Evolutionary conservation across 352 stramenopile species (phyloP).

Genomic region (Phytophthora idaei): DNA sequence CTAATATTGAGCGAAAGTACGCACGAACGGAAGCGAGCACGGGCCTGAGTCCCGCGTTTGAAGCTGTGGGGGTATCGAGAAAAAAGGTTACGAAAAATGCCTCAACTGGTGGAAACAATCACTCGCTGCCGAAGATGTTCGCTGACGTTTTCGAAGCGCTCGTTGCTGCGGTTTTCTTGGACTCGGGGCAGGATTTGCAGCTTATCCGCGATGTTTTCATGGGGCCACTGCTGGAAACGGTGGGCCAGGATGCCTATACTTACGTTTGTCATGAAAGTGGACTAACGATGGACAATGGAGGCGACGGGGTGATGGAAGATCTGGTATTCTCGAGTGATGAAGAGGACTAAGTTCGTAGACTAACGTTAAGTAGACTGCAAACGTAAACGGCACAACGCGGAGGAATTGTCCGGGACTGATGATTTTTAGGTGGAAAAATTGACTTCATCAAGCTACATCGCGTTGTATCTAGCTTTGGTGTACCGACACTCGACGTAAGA

Average conservation of each 20-base stretch:
- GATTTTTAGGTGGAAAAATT: constrained; percentile 5
- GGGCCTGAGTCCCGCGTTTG: constrained; percentile 32
- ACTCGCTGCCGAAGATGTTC: constrained; percentile 83
- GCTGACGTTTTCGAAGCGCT: constrained; percentile 89
- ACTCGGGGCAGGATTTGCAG: constrained; percentile 74
- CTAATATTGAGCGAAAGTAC: constrained; percentile 61
- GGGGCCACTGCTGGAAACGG: constrained; percentile 69
- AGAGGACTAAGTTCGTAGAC: constrained; percentile 24
- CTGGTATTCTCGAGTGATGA: constrained; percentile 48
- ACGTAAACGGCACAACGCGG: neutral
- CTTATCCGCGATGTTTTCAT: constrained; percentile 85
- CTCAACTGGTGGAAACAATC: constrained; percentile 32
- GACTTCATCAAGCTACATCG: constrained; percentile 20
- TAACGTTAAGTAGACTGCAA: no score
- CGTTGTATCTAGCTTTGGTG: constrained; percentile 16
- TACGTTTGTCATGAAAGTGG: constrained; percentile 82
- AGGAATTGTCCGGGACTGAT: neutral
- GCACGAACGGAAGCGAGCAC: constrained; percentile 23
- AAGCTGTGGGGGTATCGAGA: constrained; percentile 25
- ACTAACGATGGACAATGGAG: constrained; percentile 41
- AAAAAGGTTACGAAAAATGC: constrained; percentile 25
- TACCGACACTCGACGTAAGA: constrained; percentile 17
- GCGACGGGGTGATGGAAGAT: constrained; percentile 56
- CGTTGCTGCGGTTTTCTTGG: constrained; percentile 86
- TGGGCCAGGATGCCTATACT: constrained; percentile 71